A percentile compares a stretch with the other conserved stretches of the same genome.
These are phyloP conservation scores for Umbelopsis vinacea DNA, from an alignment of 192 early-diverging fungal species.

Conservation along the genomic window DNA sequence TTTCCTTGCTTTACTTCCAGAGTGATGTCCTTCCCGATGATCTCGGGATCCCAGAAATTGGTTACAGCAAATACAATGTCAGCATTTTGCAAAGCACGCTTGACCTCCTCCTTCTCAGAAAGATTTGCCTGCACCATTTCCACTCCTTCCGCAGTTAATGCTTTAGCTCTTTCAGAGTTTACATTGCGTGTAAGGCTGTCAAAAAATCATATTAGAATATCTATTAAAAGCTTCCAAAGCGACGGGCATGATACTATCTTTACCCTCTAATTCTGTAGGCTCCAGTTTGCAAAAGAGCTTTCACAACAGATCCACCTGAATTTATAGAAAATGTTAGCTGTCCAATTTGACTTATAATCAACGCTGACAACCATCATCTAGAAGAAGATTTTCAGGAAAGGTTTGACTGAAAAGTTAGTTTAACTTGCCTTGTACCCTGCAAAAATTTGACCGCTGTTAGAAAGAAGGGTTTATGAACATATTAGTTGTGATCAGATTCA, in stretches of 20 bases:
- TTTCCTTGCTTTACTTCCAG: constrained; percentile 21
- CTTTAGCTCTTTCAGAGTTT: not conserved
- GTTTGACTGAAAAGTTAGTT: not conserved
- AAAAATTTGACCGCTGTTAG: not conserved
- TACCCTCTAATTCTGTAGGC: constrained; percentile 17
- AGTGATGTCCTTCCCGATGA: constrained; percentile 4
- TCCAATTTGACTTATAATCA: not conserved
- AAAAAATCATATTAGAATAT: not conserved
- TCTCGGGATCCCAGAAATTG: constrained; percentile 25
- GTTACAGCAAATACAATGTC: constrained; percentile 18
- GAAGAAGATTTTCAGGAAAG: not conserved
- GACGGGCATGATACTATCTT: too few relatives aligned
- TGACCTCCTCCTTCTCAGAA: not conserved
- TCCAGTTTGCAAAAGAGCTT: constrained; percentile 5
- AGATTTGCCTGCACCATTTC: constrained; percentile 11
- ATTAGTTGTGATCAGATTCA: not conserved
- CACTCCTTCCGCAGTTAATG: not conserved
- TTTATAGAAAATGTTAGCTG: not conserved
- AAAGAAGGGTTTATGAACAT: not conserved
- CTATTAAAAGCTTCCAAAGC: not conserved
- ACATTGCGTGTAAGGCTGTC: constrained; percentile 16
- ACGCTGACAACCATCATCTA: not conserved
- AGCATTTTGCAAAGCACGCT: constrained; percentile 16
- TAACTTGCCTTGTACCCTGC: not conserved
- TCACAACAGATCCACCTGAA: constrained; percentile 9